Percentiles rank a stretch among this genome's conserved stretches.
Evolutionary conservation across 306 rosid species (phyloP).

Genomic region (Inga oerstediana): DNA sequence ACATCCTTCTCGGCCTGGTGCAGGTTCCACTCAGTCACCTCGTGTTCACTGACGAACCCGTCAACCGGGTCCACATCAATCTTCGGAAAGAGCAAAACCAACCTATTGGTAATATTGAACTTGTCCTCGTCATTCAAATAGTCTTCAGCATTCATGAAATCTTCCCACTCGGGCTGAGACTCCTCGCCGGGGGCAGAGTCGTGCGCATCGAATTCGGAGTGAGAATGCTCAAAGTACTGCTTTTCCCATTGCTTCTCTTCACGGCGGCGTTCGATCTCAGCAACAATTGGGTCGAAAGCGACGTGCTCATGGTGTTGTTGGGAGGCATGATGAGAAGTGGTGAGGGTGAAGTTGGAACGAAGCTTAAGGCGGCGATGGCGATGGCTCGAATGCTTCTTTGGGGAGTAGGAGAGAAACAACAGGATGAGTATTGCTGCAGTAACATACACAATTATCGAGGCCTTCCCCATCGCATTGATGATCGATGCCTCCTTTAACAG

Average conservation of each 20-base stretch:
- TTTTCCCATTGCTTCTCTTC: slow-evolving; percentile 89
- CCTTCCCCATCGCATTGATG: slow-evolving; percentile 61
- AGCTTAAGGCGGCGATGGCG: slow-evolving; percentile 94
- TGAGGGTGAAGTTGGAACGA: slow-evolving; percentile 79
- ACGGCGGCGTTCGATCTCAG: slow-evolving; percentile 88
- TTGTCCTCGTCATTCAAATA: slow-evolving; percentile 79
- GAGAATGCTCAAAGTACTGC: slow-evolving; percentile 61
- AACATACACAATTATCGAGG: slow-evolving; percentile 64
- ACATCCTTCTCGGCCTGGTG: slow-evolving; percentile 77
- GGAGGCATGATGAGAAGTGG: slow-evolving; percentile 41
- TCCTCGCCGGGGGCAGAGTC: slow-evolving; percentile 73
- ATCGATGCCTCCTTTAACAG: background rate
- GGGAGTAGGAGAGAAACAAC: slow-evolving; percentile 68
- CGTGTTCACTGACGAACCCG: slow-evolving; percentile 58
- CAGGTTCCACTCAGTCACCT: slow-evolving; percentile 86
- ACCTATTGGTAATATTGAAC: slow-evolving; percentile 77
- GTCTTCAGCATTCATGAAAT: slow-evolving; percentile 88
- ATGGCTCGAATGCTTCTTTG: slow-evolving; percentile 46
- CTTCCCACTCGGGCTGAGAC: slow-evolving; percentile 98
- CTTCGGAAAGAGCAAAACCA: slow-evolving; percentile 78
- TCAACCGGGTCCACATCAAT: slow-evolving; percentile 78
- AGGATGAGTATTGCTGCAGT: slow-evolving; percentile 54
- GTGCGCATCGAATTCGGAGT: slow-evolving; percentile 43
- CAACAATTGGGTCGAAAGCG: slow-evolving; percentile 89
- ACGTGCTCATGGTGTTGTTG: slow-evolving; percentile 48